Conservation (phyloP, 2,329 filamentous ascomycete genomes). For the Aureobasidium lini region DNA sequence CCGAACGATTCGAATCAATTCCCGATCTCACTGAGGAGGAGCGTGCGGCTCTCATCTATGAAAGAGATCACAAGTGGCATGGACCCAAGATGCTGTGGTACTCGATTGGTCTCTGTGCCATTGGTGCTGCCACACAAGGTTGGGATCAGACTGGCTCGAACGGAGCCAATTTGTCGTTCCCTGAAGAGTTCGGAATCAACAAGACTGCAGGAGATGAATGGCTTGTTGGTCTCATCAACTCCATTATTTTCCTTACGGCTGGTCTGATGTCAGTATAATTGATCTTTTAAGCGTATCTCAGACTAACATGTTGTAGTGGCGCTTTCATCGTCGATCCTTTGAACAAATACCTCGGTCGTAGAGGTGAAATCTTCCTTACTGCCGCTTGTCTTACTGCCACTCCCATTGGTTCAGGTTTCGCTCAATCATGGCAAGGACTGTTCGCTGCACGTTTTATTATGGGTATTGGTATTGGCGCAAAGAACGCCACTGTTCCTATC, state of each 20-base stretch:
- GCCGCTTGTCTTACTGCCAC: slow-evolving; percentile 54
- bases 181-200: slow-evolving; percentile 21
- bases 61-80: slow-evolving; percentile 61
- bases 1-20: slow-evolving; percentile 54
- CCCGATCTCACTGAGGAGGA: slow-evolving; percentile 54
- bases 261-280: slow-evolving; percentile 23
- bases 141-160: slow-evolving; percentile 28
- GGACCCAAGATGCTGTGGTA: slow-evolving; percentile 56
- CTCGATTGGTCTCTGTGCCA: slow-evolving; percentile 50
- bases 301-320: slow-evolving; percentile 17
- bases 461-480: slow-evolving; percentile 49
- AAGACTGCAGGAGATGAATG: slow-evolving; percentile 26
- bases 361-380: slow-evolving; percentile 32
- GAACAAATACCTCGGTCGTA: slow-evolving; percentile 25
- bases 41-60: slow-evolving; percentile 51
- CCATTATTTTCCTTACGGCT: slow-evolving; percentile 45
- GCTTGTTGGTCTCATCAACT: slow-evolving; percentile 46
- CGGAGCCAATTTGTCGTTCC: slow-evolving; percentile 25
- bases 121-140: slow-evolving; percentile 26
- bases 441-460: slow-evolving; percentile 63
- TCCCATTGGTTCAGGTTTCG: slow-evolving; percentile 58
- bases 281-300: no score
- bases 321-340: slow-evolving; percentile 26
- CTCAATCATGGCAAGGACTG: slow-evolving; percentile 51
- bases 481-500: slow-evolving; percentile 42